These are phyloP conservation scores for Graphiopsis chlorocephala DNA, from an alignment of 2,329 filamentous ascomycete species.

Conservation along the genomic window DNA sequence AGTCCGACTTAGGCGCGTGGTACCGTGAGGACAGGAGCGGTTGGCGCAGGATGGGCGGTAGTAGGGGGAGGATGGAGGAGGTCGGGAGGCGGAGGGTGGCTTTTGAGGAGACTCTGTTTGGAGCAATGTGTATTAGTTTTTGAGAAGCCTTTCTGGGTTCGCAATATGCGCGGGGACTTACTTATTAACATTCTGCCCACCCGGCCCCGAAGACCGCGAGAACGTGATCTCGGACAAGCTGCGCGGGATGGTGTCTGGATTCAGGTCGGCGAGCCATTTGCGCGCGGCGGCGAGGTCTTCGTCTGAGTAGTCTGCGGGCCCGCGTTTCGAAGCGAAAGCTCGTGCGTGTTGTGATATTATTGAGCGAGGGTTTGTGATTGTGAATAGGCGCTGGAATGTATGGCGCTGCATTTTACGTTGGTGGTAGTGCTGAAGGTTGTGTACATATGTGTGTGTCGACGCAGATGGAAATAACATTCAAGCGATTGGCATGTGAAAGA, in stretches of 20 bases:
- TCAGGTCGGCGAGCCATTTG: conserved; percentile 46
- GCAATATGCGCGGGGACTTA: conserved; percentile 34
- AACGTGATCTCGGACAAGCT: conserved; percentile 59
- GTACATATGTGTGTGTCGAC: neutral
- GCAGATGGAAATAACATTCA: too few relatives aligned
- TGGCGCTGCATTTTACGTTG: neutral
- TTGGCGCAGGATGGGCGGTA: conserved; percentile 55
- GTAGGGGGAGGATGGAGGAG: conserved; percentile 49
- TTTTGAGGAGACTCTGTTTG: conserved; percentile 64
- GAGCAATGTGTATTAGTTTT: too few relatives aligned
- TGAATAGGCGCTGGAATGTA: neutral
- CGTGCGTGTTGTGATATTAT: neutral
- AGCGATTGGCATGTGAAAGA: conserved; percentile 7
- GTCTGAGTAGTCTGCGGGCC: neutral
- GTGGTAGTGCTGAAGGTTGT: neutral
- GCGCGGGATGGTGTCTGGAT: conserved; percentile 54
- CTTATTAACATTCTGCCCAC: conserved; percentile 70
- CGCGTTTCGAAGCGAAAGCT: conserved; percentile 7
- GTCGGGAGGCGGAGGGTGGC: conserved; percentile 60
- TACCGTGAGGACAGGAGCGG: conserved; percentile 55
- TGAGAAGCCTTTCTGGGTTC: too few relatives aligned
- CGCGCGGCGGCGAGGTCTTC: conserved; percentile 11
- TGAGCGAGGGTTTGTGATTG: neutral
- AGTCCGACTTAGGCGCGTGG: conserved; percentile 51
- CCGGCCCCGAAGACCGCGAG: conserved; percentile 62